phyloP scores from a whole-genome alignment of 2,329 filamentous ascomycete species.

The Graphilbum sp. region DNA sequence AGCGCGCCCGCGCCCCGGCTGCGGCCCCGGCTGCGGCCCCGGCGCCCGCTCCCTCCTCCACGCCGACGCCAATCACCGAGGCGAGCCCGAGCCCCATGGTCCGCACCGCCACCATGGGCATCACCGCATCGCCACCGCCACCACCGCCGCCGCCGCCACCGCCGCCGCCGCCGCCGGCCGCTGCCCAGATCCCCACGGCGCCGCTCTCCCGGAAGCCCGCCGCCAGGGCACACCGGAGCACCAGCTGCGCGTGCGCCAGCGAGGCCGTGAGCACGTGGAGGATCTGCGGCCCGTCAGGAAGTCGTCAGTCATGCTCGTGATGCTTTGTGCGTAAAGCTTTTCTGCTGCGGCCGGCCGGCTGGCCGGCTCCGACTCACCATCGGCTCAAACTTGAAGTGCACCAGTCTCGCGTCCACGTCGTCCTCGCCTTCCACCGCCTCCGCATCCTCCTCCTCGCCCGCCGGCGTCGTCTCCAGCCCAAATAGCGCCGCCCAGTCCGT shows the following conservation, averaged over 20 bases:
- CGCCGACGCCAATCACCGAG: conserved; percentile 52
- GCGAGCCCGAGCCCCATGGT: conserved; percentile 72
- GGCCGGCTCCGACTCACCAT: too few relatives aligned
- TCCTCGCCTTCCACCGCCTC: conserved; percentile 9
- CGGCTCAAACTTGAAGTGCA: conserved; percentile 88
- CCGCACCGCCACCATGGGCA: conserved; percentile 69
- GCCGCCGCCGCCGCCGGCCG: conserved; percentile 10
- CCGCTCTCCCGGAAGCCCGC: conserved; percentile 87
- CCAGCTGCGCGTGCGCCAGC: conserved; percentile 52
- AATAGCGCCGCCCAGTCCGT: conserved; percentile 17
- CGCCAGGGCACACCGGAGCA: conserved; percentile 59
- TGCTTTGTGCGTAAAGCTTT: too few relatives aligned
- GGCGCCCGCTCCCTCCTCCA: too few relatives aligned
- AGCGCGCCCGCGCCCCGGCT: not conserved
- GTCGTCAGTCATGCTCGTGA: too few relatives aligned
- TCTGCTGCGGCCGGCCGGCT: too few relatives aligned
- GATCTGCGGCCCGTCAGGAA: conserved; percentile 41
- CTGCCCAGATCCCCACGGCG: conserved; percentile 45
- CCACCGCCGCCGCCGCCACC: conserved; percentile 65
- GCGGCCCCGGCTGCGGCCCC: too few relatives aligned
- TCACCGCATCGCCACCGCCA: conserved; percentile 16
- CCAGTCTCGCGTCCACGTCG: conserved; percentile 18
- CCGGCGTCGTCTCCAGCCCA: conserved; percentile 21
- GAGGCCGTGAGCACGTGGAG: conserved; percentile 74
- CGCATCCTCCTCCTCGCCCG: conserved; percentile 10